phyloP scores from a whole-genome alignment of 306 rosid genomes.

The Gastrolobium bilobum region DNA sequence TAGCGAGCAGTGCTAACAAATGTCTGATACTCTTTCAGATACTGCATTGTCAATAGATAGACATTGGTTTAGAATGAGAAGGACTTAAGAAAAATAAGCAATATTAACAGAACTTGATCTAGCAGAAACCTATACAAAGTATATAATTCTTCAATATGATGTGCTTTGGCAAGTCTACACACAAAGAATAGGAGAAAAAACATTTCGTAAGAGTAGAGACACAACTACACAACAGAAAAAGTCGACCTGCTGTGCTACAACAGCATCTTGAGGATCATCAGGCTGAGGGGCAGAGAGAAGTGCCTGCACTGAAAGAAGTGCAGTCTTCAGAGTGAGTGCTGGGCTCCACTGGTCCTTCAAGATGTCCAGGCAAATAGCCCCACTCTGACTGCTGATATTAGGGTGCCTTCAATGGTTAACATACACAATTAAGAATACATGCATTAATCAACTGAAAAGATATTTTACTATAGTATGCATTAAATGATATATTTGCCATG shows the following conservation, averaged over 20 bases:
- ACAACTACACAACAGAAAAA: conserved; percentile 15
- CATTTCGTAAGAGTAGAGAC: conserved; percentile 7
- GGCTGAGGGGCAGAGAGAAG: conserved; percentile 97
- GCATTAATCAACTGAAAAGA: conserved; percentile 35
- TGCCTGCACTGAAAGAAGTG: conserved; percentile 98
- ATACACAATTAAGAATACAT: conserved; percentile 20
- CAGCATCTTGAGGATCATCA: conserved; percentile 99
- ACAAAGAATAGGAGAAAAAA: conserved; percentile 25
- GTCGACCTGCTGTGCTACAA: conserved; percentile 93
- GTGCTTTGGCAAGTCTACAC: conserved; percentile 20
- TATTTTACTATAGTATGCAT: conserved; percentile 4
- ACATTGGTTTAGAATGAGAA: conserved; percentile 20
- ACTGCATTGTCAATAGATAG: conserved; percentile 64
- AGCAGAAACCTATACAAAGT: conserved; percentile 15
- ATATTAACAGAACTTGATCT: neutral
- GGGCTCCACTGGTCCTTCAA: conserved; percentile 99
- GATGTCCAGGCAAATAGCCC: conserved; percentile 96
- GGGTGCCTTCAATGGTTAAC: conserved; percentile 88
- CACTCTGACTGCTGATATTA: conserved; percentile 98
- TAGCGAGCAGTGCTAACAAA: conserved; percentile 91
- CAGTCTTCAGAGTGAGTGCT: conserved; percentile 95
- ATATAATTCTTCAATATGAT: conserved; percentile 10
- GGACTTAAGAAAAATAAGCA: conserved; percentile 7
- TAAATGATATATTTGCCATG: conserved; percentile 24
- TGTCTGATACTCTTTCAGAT: conserved; percentile 83